Conservation (phyloP, 2,329 filamentous ascomycete species). For the Aureobasidium musti region DNA sequence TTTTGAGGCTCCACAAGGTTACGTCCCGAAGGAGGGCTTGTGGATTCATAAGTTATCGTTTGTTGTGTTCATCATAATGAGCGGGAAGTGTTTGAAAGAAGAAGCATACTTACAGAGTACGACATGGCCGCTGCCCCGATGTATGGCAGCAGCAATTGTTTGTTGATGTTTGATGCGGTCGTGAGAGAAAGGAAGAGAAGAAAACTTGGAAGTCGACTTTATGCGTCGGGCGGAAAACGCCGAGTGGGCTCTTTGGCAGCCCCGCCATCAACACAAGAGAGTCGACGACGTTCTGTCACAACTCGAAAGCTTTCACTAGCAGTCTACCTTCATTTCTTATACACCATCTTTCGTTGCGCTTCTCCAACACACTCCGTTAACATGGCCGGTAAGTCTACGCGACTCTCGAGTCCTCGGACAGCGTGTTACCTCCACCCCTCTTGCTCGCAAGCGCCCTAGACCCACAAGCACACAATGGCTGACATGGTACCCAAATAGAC, state of each 20-base stretch:
- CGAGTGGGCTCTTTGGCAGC: conserved; percentile 15
- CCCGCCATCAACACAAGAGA: conserved; percentile 24
- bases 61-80: conserved; percentile 25
- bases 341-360: background rate
- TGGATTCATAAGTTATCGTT: conserved; percentile 28
- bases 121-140: background rate
- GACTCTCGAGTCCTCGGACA: background rate
- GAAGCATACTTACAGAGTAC: conserved; percentile 21
- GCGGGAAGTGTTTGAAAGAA: background rate
- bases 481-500: conserved; percentile 38
- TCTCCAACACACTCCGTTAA: conserved; percentile 2
- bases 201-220: conserved; percentile 13
- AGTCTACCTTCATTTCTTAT: conserved; percentile 19
- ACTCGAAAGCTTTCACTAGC: conserved; percentile 12
- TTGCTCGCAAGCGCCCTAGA: conserved; percentile 10
- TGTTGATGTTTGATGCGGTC: background rate
- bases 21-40: conserved; percentile 19
- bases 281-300: conserved; percentile 12
- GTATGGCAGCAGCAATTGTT: background rate
- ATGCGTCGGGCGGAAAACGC: conserved; percentile 12
- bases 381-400: conserved; percentile 28
- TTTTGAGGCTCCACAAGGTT: conserved; percentile 25
- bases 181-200: background rate
- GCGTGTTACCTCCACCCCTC: background rate
- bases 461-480: background rate